Base-by-base conservation (phyloP, 1,284 basidiomycete species). In the Trametes sp. region DNA sequence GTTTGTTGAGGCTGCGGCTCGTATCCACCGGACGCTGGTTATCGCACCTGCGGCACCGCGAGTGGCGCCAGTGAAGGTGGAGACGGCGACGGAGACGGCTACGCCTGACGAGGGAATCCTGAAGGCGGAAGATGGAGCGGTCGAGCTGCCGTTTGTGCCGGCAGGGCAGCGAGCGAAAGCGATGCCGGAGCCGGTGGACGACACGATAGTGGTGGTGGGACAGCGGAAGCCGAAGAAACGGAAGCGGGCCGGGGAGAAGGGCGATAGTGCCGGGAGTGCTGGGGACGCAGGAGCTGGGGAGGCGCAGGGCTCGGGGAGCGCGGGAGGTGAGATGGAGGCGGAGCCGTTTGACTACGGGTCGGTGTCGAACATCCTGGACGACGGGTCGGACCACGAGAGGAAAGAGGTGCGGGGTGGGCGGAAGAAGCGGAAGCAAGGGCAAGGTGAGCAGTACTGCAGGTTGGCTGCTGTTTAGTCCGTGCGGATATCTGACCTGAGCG, bases 351-450 rank as follows among this genome's bases (percentile, higher is more conserved):
- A 95, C 77, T 96, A 95, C 74, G 77, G 83, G 2, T 77, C 81
- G 5, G 87, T 85, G 44, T 86, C 91, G 11, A 95, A 94, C 73
- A 85, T 96, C 59, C 78, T 97, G 64, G 95, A 97, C 71, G 84
- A 86, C 64, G 80, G 81, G 50, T 80, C 82, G 14, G 78, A 81
- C 31, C 77, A 80, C 61, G 79, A 80, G 57, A 72, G 67, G 48
- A 73, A 70, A 62, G 69, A 77, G 46, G 74, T 69, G 62, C 75
- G 72, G 69, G 78, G 74, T 66, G 79, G 78, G 66, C 84, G 81
- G 73, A 85, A 82, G 72, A 81, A 79, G 65, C 78, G 79, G 69
- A 86, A 80, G 38, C 79, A 77, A 52, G 65, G 38, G 36, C 80
- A 82, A 77, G 83, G 86, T 87, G 69, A 45, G 82, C 69, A 3